Conservation (phyloP, 176 grass and related monocot genomes). For the Carex kokanica region DNA sequence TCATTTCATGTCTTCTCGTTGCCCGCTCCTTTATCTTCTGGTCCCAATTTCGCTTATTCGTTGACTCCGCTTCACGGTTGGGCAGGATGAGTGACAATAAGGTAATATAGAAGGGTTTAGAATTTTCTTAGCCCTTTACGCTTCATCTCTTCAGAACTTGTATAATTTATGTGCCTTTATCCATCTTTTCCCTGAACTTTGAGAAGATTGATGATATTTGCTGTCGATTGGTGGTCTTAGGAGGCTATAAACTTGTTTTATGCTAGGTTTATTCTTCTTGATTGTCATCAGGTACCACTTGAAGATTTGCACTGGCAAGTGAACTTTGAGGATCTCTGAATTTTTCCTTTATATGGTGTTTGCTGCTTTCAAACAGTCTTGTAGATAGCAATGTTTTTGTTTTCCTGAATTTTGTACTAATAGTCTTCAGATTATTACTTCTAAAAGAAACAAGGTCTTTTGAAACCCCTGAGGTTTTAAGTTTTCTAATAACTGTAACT, state of each 20-base stretch:
- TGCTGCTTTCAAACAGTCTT: background rate
- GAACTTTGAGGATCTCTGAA: background rate
- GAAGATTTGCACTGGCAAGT: background rate
- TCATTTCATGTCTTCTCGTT: constrained; percentile 23
- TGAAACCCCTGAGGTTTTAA: constrained; percentile 8
- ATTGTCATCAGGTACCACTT: background rate
- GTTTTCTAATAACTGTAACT: background rate
- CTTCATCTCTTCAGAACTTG: background rate
- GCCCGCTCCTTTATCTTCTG: background rate
- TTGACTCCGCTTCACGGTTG: background rate
- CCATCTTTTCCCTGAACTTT: background rate
- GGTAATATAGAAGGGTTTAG: constrained; percentile 2
- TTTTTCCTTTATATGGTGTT: background rate
- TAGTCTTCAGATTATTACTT: background rate
- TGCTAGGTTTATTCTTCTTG: background rate
- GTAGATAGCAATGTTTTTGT: background rate
- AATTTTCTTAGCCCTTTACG: background rate
- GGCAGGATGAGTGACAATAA: background rate
- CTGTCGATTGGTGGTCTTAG: background rate
- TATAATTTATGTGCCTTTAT: background rate
- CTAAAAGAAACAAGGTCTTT: background rate
- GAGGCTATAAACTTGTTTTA: background rate
- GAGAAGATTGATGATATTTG: background rate
- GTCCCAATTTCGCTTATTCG: background rate
- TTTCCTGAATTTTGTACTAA: background rate